Base-by-base conservation (phyloP, 768 basidiomycete genomes). In the Tulasnella sp. region DNA sequence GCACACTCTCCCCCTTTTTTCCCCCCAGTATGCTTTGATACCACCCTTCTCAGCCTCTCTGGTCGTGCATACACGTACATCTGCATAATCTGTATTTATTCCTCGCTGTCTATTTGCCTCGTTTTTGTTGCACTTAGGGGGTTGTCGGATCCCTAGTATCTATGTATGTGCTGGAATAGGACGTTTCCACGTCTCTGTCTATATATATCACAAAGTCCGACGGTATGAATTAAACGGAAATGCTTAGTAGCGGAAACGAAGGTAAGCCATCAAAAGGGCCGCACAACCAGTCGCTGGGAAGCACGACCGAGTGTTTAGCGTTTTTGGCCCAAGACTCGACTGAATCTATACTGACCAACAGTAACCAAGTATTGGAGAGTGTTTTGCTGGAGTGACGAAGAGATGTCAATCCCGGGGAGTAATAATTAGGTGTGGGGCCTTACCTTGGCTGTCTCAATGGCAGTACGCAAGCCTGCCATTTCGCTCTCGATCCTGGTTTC, bases 401-500 rank as follows among this genome's bases (percentile, higher is more conserved):
- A 34, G 62, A 14, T 14, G 31, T 68, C 16, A 68, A 14, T 68
- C 16, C 8, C 5, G 62, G 34, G 27, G 14, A 68, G 14, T 12
- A 31, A n/a, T 31, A 31, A n/a, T 3, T 31, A 10, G 14, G 62
- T 12, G 38, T 40, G 38, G 71, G 42, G 12, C 80, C 87, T 44
- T 78, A 91, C 93, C 90, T 96, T 96, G 77, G 93, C 93, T 0
- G 93, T 91, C 84, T 96, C 94, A 44, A 95, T 95, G 9, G 91
- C 88, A 1, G 94, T 97, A 78, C 94, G 88, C 76, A 98, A 85
- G 2, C 90, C 91, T 12, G 96, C 95, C 83, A 97, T 97, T 86
- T 98, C 96, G 84, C 94, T 94, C 85, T 99, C 97, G 82, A 99
- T 98, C 84, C 94, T 87, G 4, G 97, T 98, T 83, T 99, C 97